Base-by-base conservation (phyloP, 306 rosid species). In the Lablab purpureus region DNA sequence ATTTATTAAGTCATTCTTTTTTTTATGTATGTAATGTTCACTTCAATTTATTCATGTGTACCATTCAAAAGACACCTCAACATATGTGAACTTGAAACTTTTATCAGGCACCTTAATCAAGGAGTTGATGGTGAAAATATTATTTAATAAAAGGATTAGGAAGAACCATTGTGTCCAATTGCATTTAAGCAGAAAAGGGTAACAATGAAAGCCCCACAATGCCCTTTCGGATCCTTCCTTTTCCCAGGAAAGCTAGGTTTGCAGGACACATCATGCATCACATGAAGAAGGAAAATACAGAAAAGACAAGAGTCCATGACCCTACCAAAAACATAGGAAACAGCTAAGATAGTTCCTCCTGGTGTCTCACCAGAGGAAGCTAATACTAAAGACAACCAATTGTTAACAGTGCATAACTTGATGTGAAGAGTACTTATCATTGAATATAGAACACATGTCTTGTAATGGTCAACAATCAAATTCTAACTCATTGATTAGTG, bases 341-440 rank as follows among this genome's bases (percentile, higher is more conserved):
- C 68, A 63, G n/a, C 68, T 63, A 63, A 15, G 68, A 63, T 63
- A 40, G 68, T 63, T 63, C 68, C 68, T 32, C 68, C 0, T 30
- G 14, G 68, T 63, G 68, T 63, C 45, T 63, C 68, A 32, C 45
- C 45, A 2, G 22, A 30, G 43, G 67, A 63, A 63, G 45, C 45
- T 32, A 63, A 63, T 3, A 32, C 68, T 3, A 63, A 63, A 63
- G 23, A 27, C 67, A 63, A 15, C 13, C 40, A 63, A 15, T 8
- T 30, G 13, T 40, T 40, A 14, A 62, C 68, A 30, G 34, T 15
- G 22, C 22, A 17, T 17, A 30, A 63, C 68, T 32, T 17, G 12
- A 3, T 63, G 25, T 15, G 7, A 30, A 30, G 45, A 17, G 71
- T 18, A 36, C 50, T n/a, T 1, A 37, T 36, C 21, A 6, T 47